These are phyloP conservation scores for Schizophyllum amplum DNA, from an alignment of 1,284 basidiomycete species.

Conservation along the genomic window DNA sequence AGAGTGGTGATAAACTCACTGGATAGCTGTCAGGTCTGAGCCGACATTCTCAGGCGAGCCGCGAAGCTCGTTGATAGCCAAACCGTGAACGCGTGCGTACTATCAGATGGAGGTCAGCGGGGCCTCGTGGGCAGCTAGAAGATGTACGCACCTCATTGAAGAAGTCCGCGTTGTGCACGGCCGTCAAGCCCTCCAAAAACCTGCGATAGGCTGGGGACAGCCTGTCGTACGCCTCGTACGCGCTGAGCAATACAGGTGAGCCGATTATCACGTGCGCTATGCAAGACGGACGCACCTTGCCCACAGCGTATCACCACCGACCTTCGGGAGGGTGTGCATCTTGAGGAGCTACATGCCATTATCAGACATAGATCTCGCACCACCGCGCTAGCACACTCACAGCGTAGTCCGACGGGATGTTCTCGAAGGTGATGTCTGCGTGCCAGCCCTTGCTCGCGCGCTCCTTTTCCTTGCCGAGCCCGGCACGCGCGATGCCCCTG, in stretches of 20 bases:
- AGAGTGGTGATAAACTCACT: constrained; percentile 27
- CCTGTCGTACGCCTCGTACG: constrained; percentile 14
- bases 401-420: constrained; percentile 57
- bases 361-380: neutral
- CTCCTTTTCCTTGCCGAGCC: constrained; percentile 17
- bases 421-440: constrained; percentile 67
- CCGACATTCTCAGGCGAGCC: constrained; percentile 57
- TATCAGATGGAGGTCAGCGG: neutral
- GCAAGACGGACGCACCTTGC: constrained; percentile 23
- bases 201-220: constrained; percentile 39
- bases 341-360: constrained; percentile 34
- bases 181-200: constrained; percentile 54
- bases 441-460: constrained; percentile 42
- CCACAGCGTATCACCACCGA: constrained; percentile 45
- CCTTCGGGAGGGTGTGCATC: constrained; percentile 44
- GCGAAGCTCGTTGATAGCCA: constrained; percentile 31
- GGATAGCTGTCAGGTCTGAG: constrained; percentile 43
- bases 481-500: constrained; percentile 33
- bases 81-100: neutral
- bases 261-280: constrained; percentile 3
- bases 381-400: constrained; percentile 16
- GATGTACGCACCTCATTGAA: constrained; percentile 38
- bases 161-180: constrained; percentile 45
- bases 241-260: constrained; percentile 1
- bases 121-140: neutral